These are phyloP conservation scores for Erucastrum elatum DNA, from an alignment of 345 rosid species.

Conservation along the genomic window DNA sequence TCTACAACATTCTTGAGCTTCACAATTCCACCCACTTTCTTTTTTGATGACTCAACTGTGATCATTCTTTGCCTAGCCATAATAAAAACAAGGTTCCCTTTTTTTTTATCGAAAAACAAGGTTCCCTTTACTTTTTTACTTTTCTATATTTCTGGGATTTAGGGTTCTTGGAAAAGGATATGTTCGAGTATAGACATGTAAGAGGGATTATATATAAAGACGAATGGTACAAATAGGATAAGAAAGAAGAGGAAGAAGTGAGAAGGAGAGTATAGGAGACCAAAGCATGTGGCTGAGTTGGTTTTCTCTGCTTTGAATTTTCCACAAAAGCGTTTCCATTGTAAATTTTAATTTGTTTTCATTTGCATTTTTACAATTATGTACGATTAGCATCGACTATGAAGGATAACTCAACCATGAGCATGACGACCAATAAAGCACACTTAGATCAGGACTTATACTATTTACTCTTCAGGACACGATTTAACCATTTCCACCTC, in stretches of 20 bases:
- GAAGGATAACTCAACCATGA: neutral
- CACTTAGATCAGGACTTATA: neutral
- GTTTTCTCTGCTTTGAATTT: slow-evolving; percentile 22
- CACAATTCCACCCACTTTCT: slow-evolving; percentile 34
- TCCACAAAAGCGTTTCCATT: slow-evolving; percentile 26
- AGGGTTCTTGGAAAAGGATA: neutral
- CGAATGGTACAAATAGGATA: slow-evolving; percentile 30
- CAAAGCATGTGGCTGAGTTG: slow-evolving; percentile 43
- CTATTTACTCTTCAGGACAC: neutral
- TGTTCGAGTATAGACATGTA: slow-evolving; percentile 20
- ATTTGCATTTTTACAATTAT: neutral
- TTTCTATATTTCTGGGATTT: neutral
- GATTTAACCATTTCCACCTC: neutral
- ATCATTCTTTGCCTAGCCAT: slow-evolving; percentile 43
- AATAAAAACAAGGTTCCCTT: neutral
- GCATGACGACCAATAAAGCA: neutral
- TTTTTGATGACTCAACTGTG: slow-evolving; percentile 30
- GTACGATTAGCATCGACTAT: neutral
- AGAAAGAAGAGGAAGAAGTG: slow-evolving; percentile 23
- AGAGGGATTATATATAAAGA: slow-evolving; percentile 16
- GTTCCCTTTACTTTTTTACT: neutral
- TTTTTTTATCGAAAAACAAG: too few species aligned
- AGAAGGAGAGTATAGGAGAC: slow-evolving; percentile 33
- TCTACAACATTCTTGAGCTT: slow-evolving; percentile 48
- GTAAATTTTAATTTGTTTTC: neutral